phyloP scores from a whole-genome alignment of 345 rosid genomes.

The Raphanus sativus region DNA sequence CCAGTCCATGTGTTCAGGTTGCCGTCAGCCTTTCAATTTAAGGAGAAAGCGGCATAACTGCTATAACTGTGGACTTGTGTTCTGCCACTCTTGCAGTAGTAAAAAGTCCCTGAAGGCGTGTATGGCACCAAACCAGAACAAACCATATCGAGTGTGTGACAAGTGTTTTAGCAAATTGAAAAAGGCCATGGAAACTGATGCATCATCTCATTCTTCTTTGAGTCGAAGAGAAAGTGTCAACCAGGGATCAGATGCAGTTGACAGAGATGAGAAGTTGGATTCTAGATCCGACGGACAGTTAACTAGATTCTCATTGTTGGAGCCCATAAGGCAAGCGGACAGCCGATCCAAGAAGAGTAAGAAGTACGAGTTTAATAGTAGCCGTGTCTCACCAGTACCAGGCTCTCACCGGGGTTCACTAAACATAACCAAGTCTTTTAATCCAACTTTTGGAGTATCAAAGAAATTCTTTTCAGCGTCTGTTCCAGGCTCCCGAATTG shows the following conservation, averaged over 20 bases:
- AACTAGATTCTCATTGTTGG: constrained; percentile 82
- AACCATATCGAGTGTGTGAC: constrained; percentile 94
- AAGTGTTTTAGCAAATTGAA: constrained; percentile 77
- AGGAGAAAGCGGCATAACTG: constrained; percentile 74
- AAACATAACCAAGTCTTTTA: constrained; percentile 73
- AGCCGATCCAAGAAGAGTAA: constrained; percentile 76
- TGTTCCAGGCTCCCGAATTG: constrained; percentile 99
- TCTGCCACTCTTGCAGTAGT: constrained; percentile 94
- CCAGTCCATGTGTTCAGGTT: constrained; percentile 98
- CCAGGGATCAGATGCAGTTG: constrained; percentile 60
- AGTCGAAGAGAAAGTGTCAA: constrained; percentile 76
- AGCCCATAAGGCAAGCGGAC: constrained; percentile 74
- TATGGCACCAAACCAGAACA: constrained; percentile 96
- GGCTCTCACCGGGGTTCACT: constrained; percentile 79
- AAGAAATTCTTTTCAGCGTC: constrained; percentile 98
- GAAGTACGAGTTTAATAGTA: constrained; percentile 87
- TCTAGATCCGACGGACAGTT: constrained; percentile 72
- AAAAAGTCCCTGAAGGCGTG: constrained; percentile 93
- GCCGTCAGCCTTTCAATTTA: constrained; percentile 90
- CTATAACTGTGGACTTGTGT: constrained; percentile 83
- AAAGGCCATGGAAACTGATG: constrained; percentile 70
- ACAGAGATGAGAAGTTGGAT: constrained; percentile 86
- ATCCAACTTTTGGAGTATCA: constrained; percentile 86
- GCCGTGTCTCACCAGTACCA: constrained; percentile 96
- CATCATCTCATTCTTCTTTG: constrained; percentile 63